Evolutionary conservation across 352 stramenopile species (phyloP).

Genomic region (Globisporangium barbulae): DNA sequence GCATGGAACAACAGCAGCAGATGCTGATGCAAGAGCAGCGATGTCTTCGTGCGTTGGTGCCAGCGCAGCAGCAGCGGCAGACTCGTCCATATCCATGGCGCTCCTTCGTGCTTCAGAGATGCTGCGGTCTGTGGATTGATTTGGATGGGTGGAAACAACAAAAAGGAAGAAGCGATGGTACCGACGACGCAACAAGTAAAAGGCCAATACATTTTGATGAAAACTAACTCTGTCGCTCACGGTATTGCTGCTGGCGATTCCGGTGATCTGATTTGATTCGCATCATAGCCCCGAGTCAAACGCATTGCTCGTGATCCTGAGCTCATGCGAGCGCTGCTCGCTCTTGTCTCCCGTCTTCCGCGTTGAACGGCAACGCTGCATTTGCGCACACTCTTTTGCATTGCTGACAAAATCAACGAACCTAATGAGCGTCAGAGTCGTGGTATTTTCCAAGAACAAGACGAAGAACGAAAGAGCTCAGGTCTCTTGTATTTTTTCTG

Average conservation of each 20-base stretch:
- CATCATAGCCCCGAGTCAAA: no score
- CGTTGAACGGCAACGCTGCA: no score
- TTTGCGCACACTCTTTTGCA: no score
- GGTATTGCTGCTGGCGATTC: neutral
- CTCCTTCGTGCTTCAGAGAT: neutral
- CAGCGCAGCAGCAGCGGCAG: neutral
- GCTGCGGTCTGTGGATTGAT: neutral
- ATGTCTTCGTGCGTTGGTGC: conserved; percentile 1
- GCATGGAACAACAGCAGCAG: neutral
- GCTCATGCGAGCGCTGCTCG: no score
- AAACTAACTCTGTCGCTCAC: neutral
- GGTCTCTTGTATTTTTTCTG: no score
- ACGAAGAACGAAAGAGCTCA: no score
- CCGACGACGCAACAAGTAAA: neutral
- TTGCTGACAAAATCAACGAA: no score
- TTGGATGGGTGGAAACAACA: conserved; percentile 5
- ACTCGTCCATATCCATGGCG: neutral
- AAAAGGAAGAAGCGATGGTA: neutral
- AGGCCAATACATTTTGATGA: neutral
- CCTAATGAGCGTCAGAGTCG: no score
- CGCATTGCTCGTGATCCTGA: no score
- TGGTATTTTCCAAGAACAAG: no score
- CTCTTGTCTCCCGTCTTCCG: no score
- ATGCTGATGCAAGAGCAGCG: neutral
- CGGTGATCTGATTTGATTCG: neutral